Evolutionary conservation across 2,329 filamentous ascomycete genomes (phyloP).

Genomic region (Teratosphaeria epicoccoides): DNA sequence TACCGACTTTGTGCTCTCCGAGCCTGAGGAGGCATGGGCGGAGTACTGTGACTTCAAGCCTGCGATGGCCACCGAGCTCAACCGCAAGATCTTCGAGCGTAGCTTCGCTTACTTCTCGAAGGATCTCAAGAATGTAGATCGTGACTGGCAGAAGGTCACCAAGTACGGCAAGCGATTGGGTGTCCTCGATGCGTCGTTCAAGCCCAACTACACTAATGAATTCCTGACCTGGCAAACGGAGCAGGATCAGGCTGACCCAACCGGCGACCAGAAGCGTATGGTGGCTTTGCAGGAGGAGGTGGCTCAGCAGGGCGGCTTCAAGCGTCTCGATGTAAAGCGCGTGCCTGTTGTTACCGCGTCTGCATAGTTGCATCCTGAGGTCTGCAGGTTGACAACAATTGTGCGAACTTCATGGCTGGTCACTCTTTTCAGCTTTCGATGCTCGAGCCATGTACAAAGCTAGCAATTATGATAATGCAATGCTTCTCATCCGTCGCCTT

Average conservation of each 20-base stretch:
- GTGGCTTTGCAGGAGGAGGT: slow-evolving; percentile 57
- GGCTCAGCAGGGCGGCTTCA: slow-evolving; percentile 55
- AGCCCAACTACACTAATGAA: slow-evolving; percentile 58
- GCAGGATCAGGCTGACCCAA: slow-evolving; percentile 54
- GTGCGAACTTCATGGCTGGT: neutral
- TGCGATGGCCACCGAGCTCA: slow-evolving; percentile 55
- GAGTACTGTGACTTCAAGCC: slow-evolving; percentile 66
- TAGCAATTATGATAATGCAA: neutral
- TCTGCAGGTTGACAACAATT: neutral
- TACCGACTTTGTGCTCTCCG: slow-evolving; percentile 58
- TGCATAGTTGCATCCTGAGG: neutral
- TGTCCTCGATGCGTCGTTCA: slow-evolving; percentile 52
- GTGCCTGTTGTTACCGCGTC: neutral
- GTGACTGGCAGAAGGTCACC: slow-evolving; percentile 71
- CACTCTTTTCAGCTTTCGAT: neutral
- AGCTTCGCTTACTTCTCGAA: slow-evolving; percentile 66
- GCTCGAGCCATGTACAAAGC: neutral
- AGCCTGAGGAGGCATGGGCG: slow-evolving; percentile 53
- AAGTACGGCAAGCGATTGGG: slow-evolving; percentile 63
- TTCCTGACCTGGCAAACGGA: slow-evolving; percentile 58
- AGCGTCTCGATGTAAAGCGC: slow-evolving; percentile 31
- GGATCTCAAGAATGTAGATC: slow-evolving; percentile 61
- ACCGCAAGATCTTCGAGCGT: slow-evolving; percentile 71
- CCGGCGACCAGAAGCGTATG: slow-evolving; percentile 66
- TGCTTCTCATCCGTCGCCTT: neutral